Base-by-base conservation (phyloP, 805 yeast genomes). In the Saturnispora bothae region DNA sequence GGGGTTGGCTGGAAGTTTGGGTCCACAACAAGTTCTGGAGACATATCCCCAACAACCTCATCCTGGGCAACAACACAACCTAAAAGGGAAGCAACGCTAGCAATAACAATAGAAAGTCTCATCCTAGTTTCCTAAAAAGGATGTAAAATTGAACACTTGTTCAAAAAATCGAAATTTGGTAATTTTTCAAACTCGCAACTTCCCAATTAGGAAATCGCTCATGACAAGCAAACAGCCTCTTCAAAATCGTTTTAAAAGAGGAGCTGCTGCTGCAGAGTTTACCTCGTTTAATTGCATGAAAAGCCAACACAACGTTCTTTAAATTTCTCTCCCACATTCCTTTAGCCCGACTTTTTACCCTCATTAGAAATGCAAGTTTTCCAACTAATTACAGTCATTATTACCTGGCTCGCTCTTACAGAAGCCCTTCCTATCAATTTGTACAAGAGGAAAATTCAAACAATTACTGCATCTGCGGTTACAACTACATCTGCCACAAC, bases 1-100 rank as follows among this genome's bases (percentile, higher is more conserved):
- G 49, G 53, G 2, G 64, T 53, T 38, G 65, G 60, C 10, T 40
- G 47, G 44, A 58, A 59, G 9, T 45, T 43, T 27, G 51, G 48
- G 33, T 47, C 47, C 15, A 43, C 38, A n/a, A 41, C 44, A n/a
- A 43, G 36, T 28, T 39, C 49, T 20, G 38, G 43, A 20, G 43
- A 53, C 5, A 33, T 34, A 7, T 9, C 38, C 10, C n/a, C 41
- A 19, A 38, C 42, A 19, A 43, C 54, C 5, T 33, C 36, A 5
- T 9, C 38, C 17, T 29, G 18, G 28, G 15, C 28, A 5, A 5
- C 4, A 18, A 19, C 33, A 10, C 6, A 4, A 12, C 23, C 22
- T 18, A 19, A 17, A 30, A 30, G n/a, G 23, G 23, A 4, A 17
- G 18, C 14, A 4, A 17, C 16, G 18, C 23, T 16, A 9, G 33